Percentiles rank a stretch among this genome's conserved stretches.
phyloP scores from a whole-genome alignment of 495 filamentous ascomycete species.

The Xylaria grammica region DNA sequence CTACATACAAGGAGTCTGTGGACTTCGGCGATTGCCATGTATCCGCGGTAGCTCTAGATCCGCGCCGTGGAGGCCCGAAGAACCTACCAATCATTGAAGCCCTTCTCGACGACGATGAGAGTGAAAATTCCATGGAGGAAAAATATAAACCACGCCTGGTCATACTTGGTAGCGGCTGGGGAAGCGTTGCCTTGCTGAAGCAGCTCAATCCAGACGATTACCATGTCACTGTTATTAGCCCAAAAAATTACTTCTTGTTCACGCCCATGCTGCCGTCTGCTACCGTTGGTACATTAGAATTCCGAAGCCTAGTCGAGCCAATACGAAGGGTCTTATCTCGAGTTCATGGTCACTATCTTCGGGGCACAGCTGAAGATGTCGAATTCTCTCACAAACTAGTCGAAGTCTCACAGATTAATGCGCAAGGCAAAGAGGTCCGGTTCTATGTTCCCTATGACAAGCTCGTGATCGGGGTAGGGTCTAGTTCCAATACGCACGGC shows the following conservation, averaged over 20 bases:
- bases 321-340: conserved; percentile 80
- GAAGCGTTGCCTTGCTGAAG: conserved; percentile 89
- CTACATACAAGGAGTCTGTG: conserved; percentile 75
- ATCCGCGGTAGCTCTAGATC: conserved; percentile 79
- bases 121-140: conserved; percentile 64
- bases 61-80: conserved; percentile 88
- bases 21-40: conserved; percentile 75
- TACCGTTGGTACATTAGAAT: conserved; percentile 92
- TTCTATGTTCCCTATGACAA: conserved; percentile 99
- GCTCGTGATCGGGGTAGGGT: conserved; percentile 93
- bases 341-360: conserved; percentile 87
- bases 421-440: conserved; percentile 68
- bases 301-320: conserved; percentile 90
- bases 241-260: conserved; percentile 95
- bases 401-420: conserved; percentile 76
- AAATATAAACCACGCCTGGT: conserved; percentile 92
- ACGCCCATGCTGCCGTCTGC: conserved; percentile 97
- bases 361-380: conserved; percentile 82
- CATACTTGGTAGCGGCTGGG: conserved; percentile 94
- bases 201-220: conserved; percentile 87
- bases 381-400: conserved; percentile 91
- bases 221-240: conserved; percentile 91
- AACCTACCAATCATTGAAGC: conserved; percentile 91
- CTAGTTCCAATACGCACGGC: conserved; percentile 91
- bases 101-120: conserved; percentile 86